Evolutionary conservation across 106 monocot species (phyloP), one percentile per base, ranked within the genome.

Genomic region (Allium fistulosum): DNA sequence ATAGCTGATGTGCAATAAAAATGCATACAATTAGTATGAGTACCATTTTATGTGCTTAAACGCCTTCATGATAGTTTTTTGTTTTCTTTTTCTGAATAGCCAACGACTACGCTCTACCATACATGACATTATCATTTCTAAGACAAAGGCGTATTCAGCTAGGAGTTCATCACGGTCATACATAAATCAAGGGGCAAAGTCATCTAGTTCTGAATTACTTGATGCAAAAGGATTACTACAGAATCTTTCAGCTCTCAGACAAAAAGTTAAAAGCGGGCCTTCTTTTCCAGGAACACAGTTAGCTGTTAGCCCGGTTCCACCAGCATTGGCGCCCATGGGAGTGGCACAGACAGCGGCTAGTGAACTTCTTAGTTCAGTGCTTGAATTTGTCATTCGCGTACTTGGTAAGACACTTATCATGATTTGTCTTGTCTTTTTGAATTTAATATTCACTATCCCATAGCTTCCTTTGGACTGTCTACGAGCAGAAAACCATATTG

Each of bases 61-160:
- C 15, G 48, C 50, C 12, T 60, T 61, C 14, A 66, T 72, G 16
- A 51, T 72, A 11, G 22, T 74, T 26, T 66, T 22, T 12, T 10
- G 6, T 66, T 15, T 48, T 26, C 62, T 47, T 50, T 15, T 10
- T 52, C 64, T 69, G 15, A 80, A 81, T 81, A 99, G 93, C 56
- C 99, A 99, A 74, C 72, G 93, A 46, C 69, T 99, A 49, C 84
- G 99, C 28, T 87, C 99, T 60, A 93, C 93, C 16, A 82, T 99
- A 69, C 99, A 93, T 78, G 93, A 93, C 63, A 81, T 90, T 63
- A 90, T 99, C 52, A 85, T 85, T 58, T 83, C 93, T 22, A 90
- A 80, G 63, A 87, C 90, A 65, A 99, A 90, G 76, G 53, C 70
- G 15, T 79, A 80, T 80, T 72, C 79, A 64, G 58, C 75, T 49